These are phyloP conservation scores for Aschersonia sp. DNA, from an alignment of 2,329 filamentous ascomycete genomes.

Conservation along the genomic window DNA sequence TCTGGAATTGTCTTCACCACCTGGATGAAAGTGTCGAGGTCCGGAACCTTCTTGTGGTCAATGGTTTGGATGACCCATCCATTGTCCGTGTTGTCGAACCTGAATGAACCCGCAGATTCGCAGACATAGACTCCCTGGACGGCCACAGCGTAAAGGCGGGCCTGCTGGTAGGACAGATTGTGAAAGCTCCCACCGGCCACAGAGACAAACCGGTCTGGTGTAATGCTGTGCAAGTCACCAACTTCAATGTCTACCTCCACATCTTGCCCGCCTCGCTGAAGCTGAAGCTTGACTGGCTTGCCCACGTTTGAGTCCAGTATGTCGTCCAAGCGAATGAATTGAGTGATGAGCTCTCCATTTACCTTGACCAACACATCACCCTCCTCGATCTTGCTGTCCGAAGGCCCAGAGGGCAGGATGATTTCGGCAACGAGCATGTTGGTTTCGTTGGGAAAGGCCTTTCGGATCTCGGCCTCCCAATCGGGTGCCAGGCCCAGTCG, in stretches of 20 bases:
- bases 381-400: conserved; percentile 75
- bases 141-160: conserved; percentile 86
- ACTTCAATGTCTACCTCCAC: conserved; percentile 74
- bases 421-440: conserved; percentile 97
- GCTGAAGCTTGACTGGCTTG: conserved; percentile 59
- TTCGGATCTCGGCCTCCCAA: conserved; percentile 76
- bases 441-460: conserved; percentile 79
- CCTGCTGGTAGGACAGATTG: conserved; percentile 91
- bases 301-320: conserved; percentile 83
- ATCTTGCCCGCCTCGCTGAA: conserved; percentile 82
- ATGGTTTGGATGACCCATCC: conserved; percentile 91
- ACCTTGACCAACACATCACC: conserved; percentile 89
- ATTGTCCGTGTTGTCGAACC: conserved; percentile 78
- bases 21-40: conserved; percentile 77
- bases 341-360: conserved; percentile 82
- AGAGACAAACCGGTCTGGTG: conserved; percentile 87
- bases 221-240: conserved; percentile 85
- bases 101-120: conserved; percentile 88
- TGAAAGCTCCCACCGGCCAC: conserved; percentile 94
- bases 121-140: conserved; percentile 90
- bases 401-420: conserved; percentile 80
- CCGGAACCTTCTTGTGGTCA: conserved; percentile 80
- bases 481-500: conserved; percentile 71
- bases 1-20: conserved; percentile 82
- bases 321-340: conserved; percentile 83